phyloP scores from a whole-genome alignment of 139 green algal species.

The Chloropicon primus region DNA sequence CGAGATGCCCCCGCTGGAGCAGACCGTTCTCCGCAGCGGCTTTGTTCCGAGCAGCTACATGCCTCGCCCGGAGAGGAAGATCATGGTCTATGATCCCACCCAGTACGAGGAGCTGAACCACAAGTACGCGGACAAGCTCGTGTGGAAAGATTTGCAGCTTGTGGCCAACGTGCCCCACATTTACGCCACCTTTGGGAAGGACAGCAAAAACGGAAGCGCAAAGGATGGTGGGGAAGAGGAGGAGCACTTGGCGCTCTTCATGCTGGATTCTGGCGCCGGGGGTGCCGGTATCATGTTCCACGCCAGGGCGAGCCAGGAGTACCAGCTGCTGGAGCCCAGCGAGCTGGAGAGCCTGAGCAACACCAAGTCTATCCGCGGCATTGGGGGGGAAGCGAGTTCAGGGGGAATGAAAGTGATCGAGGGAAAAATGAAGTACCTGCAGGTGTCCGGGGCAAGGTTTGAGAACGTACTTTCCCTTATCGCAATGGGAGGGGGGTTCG shows the following conservation, averaged over 20 bases:
- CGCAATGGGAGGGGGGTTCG: slow-evolving; percentile 11
- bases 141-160: slow-evolving; percentile 7
- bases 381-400: background rate
- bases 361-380: background rate
- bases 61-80: background rate
- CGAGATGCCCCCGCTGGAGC: slow-evolving; percentile 10
- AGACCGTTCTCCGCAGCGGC: background rate
- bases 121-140: background rate
- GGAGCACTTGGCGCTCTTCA: slow-evolving; percentile 16
- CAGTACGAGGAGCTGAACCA: background rate
- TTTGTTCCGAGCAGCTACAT: background rate
- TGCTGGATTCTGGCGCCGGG: slow-evolving; percentile 33
- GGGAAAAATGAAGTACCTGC: background rate
- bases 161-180: slow-evolving; percentile 20
- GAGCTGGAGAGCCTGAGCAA: slow-evolving; percentile 15
- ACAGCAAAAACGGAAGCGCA: background rate
- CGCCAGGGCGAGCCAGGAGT: slow-evolving; percentile 16
- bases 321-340: slow-evolving; percentile 7
- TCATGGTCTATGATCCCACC: background rate
- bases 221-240: background rate
- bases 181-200: slow-evolving; percentile 5
- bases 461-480: slow-evolving; percentile 1
- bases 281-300: slow-evolving; percentile 36
- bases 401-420: slow-evolving; percentile 5
- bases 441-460: background rate